phyloP scores from a whole-genome alignment of 2,329 filamentous ascomycete species.

The Calonectria honghensis region DNA sequence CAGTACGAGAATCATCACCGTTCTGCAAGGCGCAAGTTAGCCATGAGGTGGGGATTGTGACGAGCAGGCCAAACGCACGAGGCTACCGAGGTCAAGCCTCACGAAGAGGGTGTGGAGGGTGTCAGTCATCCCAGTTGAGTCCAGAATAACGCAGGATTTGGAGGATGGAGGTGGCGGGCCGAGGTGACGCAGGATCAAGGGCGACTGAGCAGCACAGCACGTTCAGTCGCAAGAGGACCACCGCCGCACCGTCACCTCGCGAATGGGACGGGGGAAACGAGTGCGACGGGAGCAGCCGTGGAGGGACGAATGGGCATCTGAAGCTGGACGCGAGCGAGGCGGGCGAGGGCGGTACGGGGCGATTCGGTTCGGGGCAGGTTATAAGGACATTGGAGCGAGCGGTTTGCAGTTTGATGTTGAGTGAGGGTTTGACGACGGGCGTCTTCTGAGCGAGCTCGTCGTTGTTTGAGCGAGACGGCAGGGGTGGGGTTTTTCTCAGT shows the following conservation, averaged over 20 bases:
- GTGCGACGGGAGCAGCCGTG: neutral
- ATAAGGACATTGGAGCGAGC: constrained; percentile 1
- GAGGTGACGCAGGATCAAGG: neutral
- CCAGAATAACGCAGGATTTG: neutral
- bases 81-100: neutral
- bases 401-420: constrained; percentile 15
- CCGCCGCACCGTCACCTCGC: constrained; percentile 24
- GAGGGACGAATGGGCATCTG: constrained; percentile 8
- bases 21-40: neutral
- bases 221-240: constrained; percentile 1
- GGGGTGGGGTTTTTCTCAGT: constrained; percentile 26
- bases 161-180: neutral
- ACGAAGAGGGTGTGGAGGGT: neutral
- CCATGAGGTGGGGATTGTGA: neutral
- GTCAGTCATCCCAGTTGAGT: constrained; percentile 7
- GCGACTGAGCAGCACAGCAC: constrained; percentile 1
- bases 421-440: constrained; percentile 19
- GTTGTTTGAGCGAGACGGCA: constrained; percentile 10
- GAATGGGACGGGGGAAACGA: constrained; percentile 20
- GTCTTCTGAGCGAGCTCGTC: constrained; percentile 7
- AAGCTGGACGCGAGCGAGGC: neutral
- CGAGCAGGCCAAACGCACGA: neutral
- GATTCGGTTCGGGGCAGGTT: neutral
- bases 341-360: neutral
- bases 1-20: constrained; percentile 58